Conservation (phyloP, 768 basidiomycete genomes). For the Lactifluus pinguis region DNA sequence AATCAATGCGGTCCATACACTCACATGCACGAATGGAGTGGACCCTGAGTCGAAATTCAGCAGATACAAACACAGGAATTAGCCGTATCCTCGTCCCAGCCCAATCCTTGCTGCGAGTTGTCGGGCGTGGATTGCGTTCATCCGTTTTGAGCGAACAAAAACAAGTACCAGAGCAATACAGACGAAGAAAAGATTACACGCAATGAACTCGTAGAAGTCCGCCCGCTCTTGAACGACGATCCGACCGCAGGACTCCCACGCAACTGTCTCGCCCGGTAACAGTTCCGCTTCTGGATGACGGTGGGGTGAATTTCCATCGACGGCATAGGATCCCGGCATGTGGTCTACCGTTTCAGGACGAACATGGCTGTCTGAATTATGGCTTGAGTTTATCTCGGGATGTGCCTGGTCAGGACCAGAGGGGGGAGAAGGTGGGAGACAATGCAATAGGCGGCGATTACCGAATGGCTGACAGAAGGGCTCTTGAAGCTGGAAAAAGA, state of each 20-base stretch:
- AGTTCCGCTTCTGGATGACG: conserved; percentile 13
- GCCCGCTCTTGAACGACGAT: conserved; percentile 68
- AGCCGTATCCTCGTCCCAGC: conserved; percentile 27
- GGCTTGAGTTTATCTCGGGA: conserved; percentile 1
- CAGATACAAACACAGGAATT: conserved; percentile 4
- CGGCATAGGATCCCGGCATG: conserved; percentile 7
- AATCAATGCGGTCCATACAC: neutral
- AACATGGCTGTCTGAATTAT: conserved; percentile 23
- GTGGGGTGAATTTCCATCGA: conserved; percentile 3
- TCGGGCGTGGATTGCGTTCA: conserved; percentile 68
- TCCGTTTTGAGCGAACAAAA: conserved; percentile 55
- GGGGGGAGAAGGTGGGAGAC: conserved; percentile 32
- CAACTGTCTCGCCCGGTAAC: conserved; percentile 51
- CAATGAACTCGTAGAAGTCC: conserved; percentile 89
- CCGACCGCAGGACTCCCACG: conserved; percentile 92
- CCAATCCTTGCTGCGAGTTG: conserved; percentile 85
- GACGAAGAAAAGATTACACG: conserved; percentile 70
- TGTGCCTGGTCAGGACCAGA: conserved; percentile 11
- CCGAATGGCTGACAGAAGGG: conserved; percentile 97
- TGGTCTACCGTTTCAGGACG: neutral
- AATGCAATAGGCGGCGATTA: conserved; percentile 84
- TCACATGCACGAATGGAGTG: neutral
- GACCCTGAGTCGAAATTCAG: neutral
- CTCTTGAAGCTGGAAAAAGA: conserved; percentile 51
- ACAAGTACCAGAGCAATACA: conserved; percentile 55